Percentiles rank a stretch among this genome's conserved stretches.
Conservation (phyloP, 805 yeast genomes). For the Yarrowia osloensis region DNA sequence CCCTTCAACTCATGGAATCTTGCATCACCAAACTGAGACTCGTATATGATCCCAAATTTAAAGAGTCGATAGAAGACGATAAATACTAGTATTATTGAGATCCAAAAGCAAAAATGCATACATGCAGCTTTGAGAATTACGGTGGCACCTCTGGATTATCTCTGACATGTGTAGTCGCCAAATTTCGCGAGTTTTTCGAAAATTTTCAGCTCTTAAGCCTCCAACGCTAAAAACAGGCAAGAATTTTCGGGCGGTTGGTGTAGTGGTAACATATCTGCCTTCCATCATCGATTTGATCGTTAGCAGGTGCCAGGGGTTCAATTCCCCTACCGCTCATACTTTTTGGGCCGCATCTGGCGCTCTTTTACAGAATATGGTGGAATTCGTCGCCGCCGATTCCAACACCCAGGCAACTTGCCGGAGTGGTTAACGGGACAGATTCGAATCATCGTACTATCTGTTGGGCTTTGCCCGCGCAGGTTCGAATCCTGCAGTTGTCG, state of each 20-base stretch:
- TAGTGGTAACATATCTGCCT: slow-evolving; percentile 26
- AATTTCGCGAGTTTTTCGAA: not conserved
- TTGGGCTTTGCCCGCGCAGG: slow-evolving; percentile 44
- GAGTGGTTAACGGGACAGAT: slow-evolving; percentile 27
- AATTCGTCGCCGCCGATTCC: not conserved
- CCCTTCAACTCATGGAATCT: too few relatives aligned
- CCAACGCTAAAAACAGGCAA: not conserved
- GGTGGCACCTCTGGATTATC: too few relatives aligned
- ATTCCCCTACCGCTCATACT: slow-evolving; percentile 18
- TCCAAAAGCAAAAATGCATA: too few relatives aligned
- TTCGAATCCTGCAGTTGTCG: slow-evolving; percentile 44
- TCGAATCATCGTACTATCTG: slow-evolving; percentile 23
- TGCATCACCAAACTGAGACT: too few relatives aligned
- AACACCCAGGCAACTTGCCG: slow-evolving; percentile 39
- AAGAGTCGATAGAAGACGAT: too few relatives aligned
- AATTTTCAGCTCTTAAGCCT: not conserved
- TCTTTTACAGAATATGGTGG: not conserved
- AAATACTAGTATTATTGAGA: too few relatives aligned
- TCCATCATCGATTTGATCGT: not conserved
- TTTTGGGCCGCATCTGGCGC: not conserved
- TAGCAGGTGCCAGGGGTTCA: slow-evolving; percentile 25
- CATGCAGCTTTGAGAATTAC: too few relatives aligned
- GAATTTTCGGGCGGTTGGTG: not conserved
- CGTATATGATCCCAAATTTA: too few relatives aligned
- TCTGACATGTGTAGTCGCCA: too few relatives aligned